Base-by-base conservation (phyloP, 2,329 filamentous ascomycete genomes). In the Aspergillus sp. region DNA sequence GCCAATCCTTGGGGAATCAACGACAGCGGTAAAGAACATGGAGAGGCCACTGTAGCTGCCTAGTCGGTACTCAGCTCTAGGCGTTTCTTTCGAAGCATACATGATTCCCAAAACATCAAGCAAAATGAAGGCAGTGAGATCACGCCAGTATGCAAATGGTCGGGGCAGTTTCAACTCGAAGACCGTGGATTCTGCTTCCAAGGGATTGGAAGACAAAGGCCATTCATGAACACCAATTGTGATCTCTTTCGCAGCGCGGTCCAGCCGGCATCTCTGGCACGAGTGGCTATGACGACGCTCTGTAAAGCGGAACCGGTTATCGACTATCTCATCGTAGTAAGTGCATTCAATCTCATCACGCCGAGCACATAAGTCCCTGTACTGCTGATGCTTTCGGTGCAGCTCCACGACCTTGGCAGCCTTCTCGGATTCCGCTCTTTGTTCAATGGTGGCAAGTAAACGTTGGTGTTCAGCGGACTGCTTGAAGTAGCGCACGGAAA, bases 171-270 rank as follows among this genome's bases (percentile, higher is more conserved):
- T 54, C 0, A 87, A 70, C 62, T 88, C 85, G 53, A 88, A 88
- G 0, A 87, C 74, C 0, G 78, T 76, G 0, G 82, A 74, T 59
- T 82, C 80, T 0, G 76, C 75, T 10, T 75, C 27, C 0, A 61
- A 5, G 0, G 47, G 0, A 0, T 75, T 15, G 0, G 44, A 30
- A 0, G 84, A 80, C 0, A 88, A 71, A 0, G 86, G 85, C 84
- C 84, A 87, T 66, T 88, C 86, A 63, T 85, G 76, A 8, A 84
- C 67, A 0, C 44, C 0, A 7, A 89, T 86, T 0, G 25, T 39
- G 0, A 88, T 58, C 0, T 3, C 2, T 0, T 74, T 49, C 0
- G 83, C 83, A n/a, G 69, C 1, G 0, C 5, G 3, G 3, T 63
- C 47, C 0, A 73, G 61, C 0, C 2, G 1, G 64, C 82, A 86